Evolutionary conservation across 495 filamentous ascomycete genomes (phyloP).

Genomic region (Podospora pseudocomata): DNA sequence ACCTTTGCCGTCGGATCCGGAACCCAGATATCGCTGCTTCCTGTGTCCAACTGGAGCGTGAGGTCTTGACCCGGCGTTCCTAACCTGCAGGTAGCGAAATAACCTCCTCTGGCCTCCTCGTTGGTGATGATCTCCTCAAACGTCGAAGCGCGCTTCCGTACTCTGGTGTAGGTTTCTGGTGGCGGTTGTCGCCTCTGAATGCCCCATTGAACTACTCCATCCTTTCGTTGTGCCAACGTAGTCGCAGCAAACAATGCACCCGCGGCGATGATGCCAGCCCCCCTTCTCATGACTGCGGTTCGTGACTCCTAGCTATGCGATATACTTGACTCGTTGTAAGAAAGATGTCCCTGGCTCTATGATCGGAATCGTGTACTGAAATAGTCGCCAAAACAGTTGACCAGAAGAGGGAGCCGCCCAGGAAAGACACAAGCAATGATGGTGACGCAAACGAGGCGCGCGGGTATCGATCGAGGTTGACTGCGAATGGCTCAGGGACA

Average conservation of each 20-base stretch:
- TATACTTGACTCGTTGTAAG: not conserved
- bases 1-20: slow-evolving; percentile 59
- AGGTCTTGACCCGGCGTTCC: slow-evolving; percentile 68
- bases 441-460: not conserved
- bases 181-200: slow-evolving; percentile 31
- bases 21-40: slow-evolving; percentile 88
- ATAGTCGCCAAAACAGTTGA: not conserved
- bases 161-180: slow-evolving; percentile 14
- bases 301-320: not conserved
- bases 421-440: not conserved
- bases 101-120: slow-evolving; percentile 49
- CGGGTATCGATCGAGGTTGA: not conserved
- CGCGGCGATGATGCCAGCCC: slow-evolving; percentile 20
- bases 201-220: slow-evolving; percentile 43
- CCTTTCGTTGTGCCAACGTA: slow-evolving; percentile 23
- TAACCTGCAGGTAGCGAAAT: slow-evolving; percentile 64
- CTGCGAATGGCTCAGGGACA: not conserved
- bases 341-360: not conserved
- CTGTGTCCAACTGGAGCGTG: slow-evolving; percentile 72
- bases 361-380: not conserved
- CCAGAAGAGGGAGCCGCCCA: not conserved
- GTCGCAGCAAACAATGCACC: slow-evolving; percentile 33
- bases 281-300: slow-evolving; percentile 28
- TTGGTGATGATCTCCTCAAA: slow-evolving; percentile 42
- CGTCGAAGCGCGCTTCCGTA: slow-evolving; percentile 33